These are phyloP conservation scores for Calonectria pauciramosa DNA, from an alignment of 2,329 filamentous ascomycete species.

Conservation along the genomic window DNA sequence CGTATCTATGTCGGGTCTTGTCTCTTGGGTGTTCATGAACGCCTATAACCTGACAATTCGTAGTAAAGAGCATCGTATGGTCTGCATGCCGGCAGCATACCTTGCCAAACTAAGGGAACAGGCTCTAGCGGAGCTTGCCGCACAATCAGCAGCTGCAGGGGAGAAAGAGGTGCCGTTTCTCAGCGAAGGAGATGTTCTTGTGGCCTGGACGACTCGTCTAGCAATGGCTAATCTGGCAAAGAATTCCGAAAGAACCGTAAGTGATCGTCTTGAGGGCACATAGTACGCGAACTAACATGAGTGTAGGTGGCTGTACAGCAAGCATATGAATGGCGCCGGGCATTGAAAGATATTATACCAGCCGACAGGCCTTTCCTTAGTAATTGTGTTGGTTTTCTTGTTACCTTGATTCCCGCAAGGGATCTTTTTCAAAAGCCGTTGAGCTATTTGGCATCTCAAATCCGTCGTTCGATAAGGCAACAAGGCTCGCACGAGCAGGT, in stretches of 20 bases:
- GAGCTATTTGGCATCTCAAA: background rate
- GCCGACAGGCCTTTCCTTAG: background rate
- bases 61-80: conserved; percentile 19
- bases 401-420: background rate
- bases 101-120: background rate
- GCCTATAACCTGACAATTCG: background rate
- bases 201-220: background rate
- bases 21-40: conserved; percentile 1
- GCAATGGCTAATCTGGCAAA: background rate
- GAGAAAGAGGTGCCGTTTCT: background rate
- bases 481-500: background rate
- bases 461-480: background rate
- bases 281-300: background rate
- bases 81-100: conserved; percentile 18
- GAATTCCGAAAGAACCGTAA: background rate
- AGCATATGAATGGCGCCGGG: background rate
- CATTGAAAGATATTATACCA: background rate
- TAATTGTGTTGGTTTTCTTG: background rate
- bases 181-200: background rate
- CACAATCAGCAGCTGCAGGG: background rate
- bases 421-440: background rate
- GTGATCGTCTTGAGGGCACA: background rate
- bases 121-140: background rate
- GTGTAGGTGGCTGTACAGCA: background rate
- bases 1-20: background rate